Conservation (phyloP, 2,329 filamentous ascomycete genomes). For the Cylindrodendrum hubeiense region DNA sequence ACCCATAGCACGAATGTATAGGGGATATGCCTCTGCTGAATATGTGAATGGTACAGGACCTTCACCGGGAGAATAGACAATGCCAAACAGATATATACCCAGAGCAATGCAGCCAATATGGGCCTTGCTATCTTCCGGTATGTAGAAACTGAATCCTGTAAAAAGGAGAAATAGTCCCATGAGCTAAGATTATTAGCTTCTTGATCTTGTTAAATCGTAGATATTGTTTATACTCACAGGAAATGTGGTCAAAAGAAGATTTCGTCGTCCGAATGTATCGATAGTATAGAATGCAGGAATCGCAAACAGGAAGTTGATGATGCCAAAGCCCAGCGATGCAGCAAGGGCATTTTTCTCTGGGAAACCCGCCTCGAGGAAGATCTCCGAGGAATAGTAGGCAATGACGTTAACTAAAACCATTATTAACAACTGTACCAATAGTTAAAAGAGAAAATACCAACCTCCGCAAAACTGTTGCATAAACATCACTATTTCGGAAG, state of each 20-base stretch:
- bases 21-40: slow-evolving; percentile 49
- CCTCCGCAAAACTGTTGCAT: slow-evolving; percentile 72
- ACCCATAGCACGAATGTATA: slow-evolving; percentile 50
- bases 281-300: slow-evolving; percentile 48
- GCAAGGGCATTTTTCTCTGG: slow-evolving; percentile 40
- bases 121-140: slow-evolving; percentile 37
- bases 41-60: slow-evolving; percentile 51
- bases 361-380: slow-evolving; percentile 40
- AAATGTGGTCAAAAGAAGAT: slow-evolving; percentile 55
- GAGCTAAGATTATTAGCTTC: slow-evolving; percentile 45
- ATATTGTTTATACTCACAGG: slow-evolving; percentile 28
- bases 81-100: slow-evolving; percentile 48
- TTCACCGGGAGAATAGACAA: slow-evolving; percentile 49
- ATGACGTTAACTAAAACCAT: slow-evolving; percentile 34
- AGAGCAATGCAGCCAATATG: slow-evolving; percentile 46
- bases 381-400: slow-evolving; percentile 44
- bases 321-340: slow-evolving; percentile 48
- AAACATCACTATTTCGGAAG: slow-evolving; percentile 73
- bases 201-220: not conserved
- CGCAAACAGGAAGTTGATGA: slow-evolving; percentile 73
- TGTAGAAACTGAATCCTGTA: slow-evolving; percentile 47
- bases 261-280: slow-evolving; percentile 75
- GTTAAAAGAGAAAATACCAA: not conserved
- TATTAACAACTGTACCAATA: not conserved
- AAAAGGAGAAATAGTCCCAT: slow-evolving; percentile 68